Evolutionary conservation across 2,329 filamentous ascomycete genomes (phyloP), one percentile per base, ranked within the genome.

Genomic region (Talaromyces sp.): DNA sequence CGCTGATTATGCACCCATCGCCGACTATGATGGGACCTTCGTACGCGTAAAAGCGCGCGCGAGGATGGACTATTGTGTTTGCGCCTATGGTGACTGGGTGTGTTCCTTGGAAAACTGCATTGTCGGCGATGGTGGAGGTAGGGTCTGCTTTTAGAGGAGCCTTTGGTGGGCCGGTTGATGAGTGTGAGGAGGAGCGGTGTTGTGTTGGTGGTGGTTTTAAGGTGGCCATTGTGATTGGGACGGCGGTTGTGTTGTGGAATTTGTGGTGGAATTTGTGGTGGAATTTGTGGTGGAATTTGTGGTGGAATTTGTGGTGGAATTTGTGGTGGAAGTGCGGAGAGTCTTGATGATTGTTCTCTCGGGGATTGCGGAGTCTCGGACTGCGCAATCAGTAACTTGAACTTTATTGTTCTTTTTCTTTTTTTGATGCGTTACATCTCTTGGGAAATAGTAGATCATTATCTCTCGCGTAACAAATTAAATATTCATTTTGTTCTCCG

Each of bases 51-150:
- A 97, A 82, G 56, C 87, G 86, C 11, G 87, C 84, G 44, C 92
- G 89, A 1, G 94, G 92, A 66, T 97, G 93, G n/a, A 99, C 76
- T 6, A 97, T 83, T 3, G 85, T 87, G 66, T 91, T 86, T 20
- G 89, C 81, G 51, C 87, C 87, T 57, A 97, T 85, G 40, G 85
- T 87, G 58, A 99, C 90, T 1, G 85, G 86, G 69, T 95, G 83
- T 2, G 83, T 86, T 58, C 94, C 94, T 51, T 75, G 72, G 58
- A 77, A 69, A 27, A 70, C 64, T 4, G 66, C 65, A 3, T 66
- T 67, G 52, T 77, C 72, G 49, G 74, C 67, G 55, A 77, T 69
- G 30, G 70, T 73, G 8, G 73, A 64, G 13, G 65, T 69, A 9
- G 72, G 62, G 52, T 73, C 69, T 19, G 67, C 60, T 57, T 68